Base-by-base conservation (phyloP, 169 alveolate species). In the Fabrea salina region DNA sequence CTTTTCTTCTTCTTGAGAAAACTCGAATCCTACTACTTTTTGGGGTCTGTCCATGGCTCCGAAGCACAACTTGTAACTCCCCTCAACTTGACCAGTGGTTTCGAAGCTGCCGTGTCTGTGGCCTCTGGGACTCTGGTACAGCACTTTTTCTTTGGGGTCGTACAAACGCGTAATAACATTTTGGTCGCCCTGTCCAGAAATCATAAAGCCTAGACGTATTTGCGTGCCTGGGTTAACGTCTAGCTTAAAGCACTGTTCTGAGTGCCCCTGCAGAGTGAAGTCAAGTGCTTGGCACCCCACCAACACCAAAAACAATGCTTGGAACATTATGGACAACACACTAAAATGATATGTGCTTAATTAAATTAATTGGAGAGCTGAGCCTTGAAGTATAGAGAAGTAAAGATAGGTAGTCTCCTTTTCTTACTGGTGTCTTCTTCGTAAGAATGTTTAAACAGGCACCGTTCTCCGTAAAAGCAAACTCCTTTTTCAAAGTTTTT, bases 401-500 rank as follows among this genome's bases (percentile, higher is more conserved):
- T 1, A 51, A 51, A 51, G 27, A 51, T 33, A 51, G 59, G 59
- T 33, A 51, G 59, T 33, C 71, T 58, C 32, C 71, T 27, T 7
- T 58, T 58, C n/a, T n/a, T n/a, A n/a, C n/a, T n/a, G n/a, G n/a
- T n/a, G n/a, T n/a, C n/a, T n/a, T n/a, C n/a, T n/a, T n/a, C n/a
- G n/a, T n/a, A n/a, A 5, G 22, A 22, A 58, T 66, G 76, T 39
- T 6, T 5, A 30, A 32, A 66, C 30, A 8, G 4, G n/a, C 76
- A 66, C 8, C 54, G 51, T 19, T 13, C 32, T 16, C 76, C 76
- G 41, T 37, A 32, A 19, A 41, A 4, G 76, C 76, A 66, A 66
- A 37, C 33, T 32, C 76, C 76, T 32, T 66, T 7, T 39, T 35
- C 56, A 41, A 32, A 66, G 33, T 66, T 30, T 66, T 35, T 66